Base-by-base conservation (phyloP, 129 eudicot genomes). In the Ambrosia trifida region DNA sequence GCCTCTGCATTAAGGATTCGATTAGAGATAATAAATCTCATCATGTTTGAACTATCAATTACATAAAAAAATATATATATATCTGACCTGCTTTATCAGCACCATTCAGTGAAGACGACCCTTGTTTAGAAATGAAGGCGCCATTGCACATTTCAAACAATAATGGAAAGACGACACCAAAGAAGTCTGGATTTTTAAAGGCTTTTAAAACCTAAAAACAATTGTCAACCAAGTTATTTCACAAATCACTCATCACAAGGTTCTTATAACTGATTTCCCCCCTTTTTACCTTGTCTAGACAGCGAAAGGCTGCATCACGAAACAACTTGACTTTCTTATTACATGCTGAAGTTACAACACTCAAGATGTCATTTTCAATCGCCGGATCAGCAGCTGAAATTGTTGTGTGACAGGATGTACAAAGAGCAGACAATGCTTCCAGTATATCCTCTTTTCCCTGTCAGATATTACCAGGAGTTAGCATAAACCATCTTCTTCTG, bases 391-490 rank as follows among this genome's bases (percentile, higher is more conserved):
- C 67, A 49, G 85, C 84, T 72, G 87, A 72, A 61, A 94, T 94
- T 57, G 89, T 85, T 76, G 81, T 66, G 80, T 85, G 89, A 77
- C 96, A 94, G 10, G 96, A 80, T 5, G 80, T 69, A 75, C 98
- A 94, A 50, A 94, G 84, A 20, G 88, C 85, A 79, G 98, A 86
- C 69, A 90, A 68, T 10, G 97, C 97, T 76, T 49, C 65, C 64
- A 94, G 70, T 35, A 94, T 75, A 43, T 81, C 86, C 52, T 94
- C 98, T 84, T 94, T 94, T 74, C 98, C 98, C 98, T 94, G 91
- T 62, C 72, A 76, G 53, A 52, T 58, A 54, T 46, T 52, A 16
- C 50, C 63, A 77, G 35, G 44, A 78, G 38, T 38, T 69, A 32
- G 65, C 18, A 58, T 24, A 31, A 33, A 10, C 44, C 24, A 36